Evolutionary conservation across 257 asterid species (phyloP).

Genomic region (Verbascum thapsus): DNA sequence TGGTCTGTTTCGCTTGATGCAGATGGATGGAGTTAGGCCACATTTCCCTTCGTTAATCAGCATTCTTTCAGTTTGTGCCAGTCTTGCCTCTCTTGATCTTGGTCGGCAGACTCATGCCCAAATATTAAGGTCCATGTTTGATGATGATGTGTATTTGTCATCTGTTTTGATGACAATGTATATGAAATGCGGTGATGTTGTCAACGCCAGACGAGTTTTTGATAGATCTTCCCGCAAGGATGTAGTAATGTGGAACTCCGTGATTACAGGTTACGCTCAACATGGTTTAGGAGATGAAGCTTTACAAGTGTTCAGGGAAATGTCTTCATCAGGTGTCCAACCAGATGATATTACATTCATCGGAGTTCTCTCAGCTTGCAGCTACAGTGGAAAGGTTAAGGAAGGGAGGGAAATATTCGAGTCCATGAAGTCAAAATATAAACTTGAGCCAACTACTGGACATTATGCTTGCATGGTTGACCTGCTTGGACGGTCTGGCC

Average conservation of each 20-base stretch:
- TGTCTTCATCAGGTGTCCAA: constrained; percentile 42
- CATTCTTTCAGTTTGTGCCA: constrained; percentile 68
- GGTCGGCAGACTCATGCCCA: constrained; percentile 74
- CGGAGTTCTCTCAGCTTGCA: constrained; percentile 79
- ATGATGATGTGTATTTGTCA: constrained; percentile 50
- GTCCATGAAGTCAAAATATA: constrained; percentile 56
- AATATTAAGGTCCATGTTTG: constrained; percentile 42
- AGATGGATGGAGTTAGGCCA: constrained; percentile 46
- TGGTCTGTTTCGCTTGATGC: constrained; percentile 59
- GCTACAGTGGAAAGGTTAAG: constrained; percentile 69
- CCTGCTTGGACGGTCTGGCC: constrained; percentile 77
- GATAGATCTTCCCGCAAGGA: constrained; percentile 53
- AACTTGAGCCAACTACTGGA: constrained; percentile 46
- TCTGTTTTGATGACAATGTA: constrained; percentile 71
- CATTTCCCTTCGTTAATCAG: constrained; percentile 65
- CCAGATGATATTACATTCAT: constrained; percentile 57
- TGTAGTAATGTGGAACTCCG: constrained; percentile 74
- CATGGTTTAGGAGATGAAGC: constrained; percentile 69
- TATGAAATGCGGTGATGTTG: constrained; percentile 73
- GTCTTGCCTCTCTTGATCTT: constrained; percentile 58
- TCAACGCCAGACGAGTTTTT: constrained; percentile 53
- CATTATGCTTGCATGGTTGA: constrained; percentile 85
- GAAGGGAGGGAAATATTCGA: constrained; percentile 67
- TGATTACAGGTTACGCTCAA: constrained; percentile 75
- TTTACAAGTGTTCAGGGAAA: constrained; percentile 49